Conservation (phyloP, 495 filamentous ascomycete genomes). For the Penicillium canescens region DNA sequence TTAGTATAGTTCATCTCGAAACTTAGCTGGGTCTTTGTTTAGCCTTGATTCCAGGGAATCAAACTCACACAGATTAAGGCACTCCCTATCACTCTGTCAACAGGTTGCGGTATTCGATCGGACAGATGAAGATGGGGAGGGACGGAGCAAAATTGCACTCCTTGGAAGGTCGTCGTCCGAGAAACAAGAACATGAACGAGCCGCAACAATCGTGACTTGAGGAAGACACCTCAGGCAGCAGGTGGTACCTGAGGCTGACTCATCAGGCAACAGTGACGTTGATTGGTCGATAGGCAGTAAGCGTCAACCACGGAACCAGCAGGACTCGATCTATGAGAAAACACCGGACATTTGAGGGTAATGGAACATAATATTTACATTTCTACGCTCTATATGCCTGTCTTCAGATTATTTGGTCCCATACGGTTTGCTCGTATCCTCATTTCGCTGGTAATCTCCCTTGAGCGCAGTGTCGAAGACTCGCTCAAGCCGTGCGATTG, state of each 20-base stretch:
- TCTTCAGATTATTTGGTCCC: slow-evolving; percentile 23
- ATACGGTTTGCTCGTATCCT: slow-evolving; percentile 41
- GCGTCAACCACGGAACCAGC: not conserved
- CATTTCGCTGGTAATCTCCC: slow-evolving; percentile 36
- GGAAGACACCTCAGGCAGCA: slow-evolving; percentile 26
- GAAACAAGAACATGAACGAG: slow-evolving; percentile 33
- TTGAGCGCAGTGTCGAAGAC: slow-evolving; percentile 42
- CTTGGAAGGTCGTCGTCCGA: slow-evolving; percentile 37
- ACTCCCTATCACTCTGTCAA: slow-evolving; percentile 9
- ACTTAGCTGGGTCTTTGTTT: slow-evolving; percentile 5
- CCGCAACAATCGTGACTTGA: slow-evolving; percentile 13
- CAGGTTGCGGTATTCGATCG: slow-evolving; percentile 1
- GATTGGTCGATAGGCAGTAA: slow-evolving; percentile 10
- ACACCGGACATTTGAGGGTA: not conserved
- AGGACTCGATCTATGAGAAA: not conserved
- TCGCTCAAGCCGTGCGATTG: slow-evolving; percentile 38
- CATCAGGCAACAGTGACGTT: slow-evolving; percentile 1
- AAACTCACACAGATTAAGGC: slow-evolving; percentile 14
- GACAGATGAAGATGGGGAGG: slow-evolving; percentile 11
- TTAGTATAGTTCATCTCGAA: slow-evolving; percentile 2
- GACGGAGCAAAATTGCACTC: slow-evolving; percentile 8
- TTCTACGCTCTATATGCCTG: too few species aligned
- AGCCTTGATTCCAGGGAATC: slow-evolving; percentile 1
- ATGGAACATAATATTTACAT: not conserved
- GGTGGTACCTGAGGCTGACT: slow-evolving; percentile 18